phyloP scores from a whole-genome alignment of 306 rosid genomes.

The Calophaca sinica region DNA sequence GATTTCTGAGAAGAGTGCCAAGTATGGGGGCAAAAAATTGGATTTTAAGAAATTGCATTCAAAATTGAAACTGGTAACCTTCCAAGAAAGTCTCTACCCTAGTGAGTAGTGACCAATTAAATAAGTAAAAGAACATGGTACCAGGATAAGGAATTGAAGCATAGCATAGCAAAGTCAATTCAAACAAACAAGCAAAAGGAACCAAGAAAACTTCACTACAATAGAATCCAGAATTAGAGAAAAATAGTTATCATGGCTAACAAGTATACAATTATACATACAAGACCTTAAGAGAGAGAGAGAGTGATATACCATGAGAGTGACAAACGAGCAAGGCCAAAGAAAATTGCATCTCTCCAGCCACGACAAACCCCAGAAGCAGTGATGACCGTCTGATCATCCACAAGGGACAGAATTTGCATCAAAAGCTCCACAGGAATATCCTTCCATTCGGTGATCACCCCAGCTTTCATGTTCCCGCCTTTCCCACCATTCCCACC shows the following conservation, averaged over 20 bases:
- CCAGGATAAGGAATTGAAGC: too few species aligned
- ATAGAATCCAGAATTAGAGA: slow-evolving; percentile 27
- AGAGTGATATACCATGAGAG: slow-evolving; percentile 71
- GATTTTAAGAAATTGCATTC: slow-evolving; percentile 1
- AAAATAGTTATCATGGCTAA: not conserved
- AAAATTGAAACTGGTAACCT: slow-evolving; percentile 5
- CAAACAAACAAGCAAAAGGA: slow-evolving; percentile 2
- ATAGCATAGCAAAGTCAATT: too few species aligned
- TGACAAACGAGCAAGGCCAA: slow-evolving; percentile 79
- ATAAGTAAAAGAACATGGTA: too few species aligned
- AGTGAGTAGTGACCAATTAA: too few species aligned
- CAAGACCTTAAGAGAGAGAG: not conserved
- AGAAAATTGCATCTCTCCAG: slow-evolving; percentile 91
- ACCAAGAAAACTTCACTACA: slow-evolving; percentile 2
- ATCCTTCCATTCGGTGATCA: slow-evolving; percentile 79
- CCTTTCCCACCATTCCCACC: slow-evolving; percentile 53
- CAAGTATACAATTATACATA: not conserved
- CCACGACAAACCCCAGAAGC: slow-evolving; percentile 95
- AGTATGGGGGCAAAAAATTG: not conserved
- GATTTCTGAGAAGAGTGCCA: slow-evolving; percentile 8
- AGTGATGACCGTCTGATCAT: slow-evolving; percentile 73
- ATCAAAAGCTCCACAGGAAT: slow-evolving; percentile 93
- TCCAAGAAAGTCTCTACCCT: too few species aligned
- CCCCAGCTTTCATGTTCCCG: slow-evolving; percentile 66
- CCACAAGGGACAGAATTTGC: slow-evolving; percentile 78